phyloP scores from a whole-genome alignment of 106 monocot species.

The Chionographis japonica region DNA sequence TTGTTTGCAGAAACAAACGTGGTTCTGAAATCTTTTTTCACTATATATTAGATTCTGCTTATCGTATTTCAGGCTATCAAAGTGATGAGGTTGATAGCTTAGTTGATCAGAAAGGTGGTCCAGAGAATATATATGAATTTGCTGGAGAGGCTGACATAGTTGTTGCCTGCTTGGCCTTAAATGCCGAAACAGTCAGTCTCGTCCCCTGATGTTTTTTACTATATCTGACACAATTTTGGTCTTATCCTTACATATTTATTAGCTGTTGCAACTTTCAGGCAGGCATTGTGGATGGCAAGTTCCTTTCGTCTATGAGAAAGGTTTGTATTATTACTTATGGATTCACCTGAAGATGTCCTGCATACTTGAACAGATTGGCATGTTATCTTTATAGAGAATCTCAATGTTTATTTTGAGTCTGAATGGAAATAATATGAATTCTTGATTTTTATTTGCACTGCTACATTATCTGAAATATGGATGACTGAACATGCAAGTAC shows the following conservation, averaged over 20 bases:
- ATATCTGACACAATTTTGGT: neutral
- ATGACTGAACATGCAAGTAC: no score
- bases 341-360: no score
- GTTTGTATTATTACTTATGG: slow-evolving; percentile 14
- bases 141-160: slow-evolving; percentile 91
- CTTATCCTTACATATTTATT: neutral
- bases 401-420: no score
- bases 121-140: slow-evolving; percentile 73
- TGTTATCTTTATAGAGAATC: no score
- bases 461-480: no score
- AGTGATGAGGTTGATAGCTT: slow-evolving; percentile 38
- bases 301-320: slow-evolving; percentile 63
- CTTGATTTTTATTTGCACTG: no score
- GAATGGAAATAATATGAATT: no score
- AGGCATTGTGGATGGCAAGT: slow-evolving; percentile 54
- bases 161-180: slow-evolving; percentile 62
- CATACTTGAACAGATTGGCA: neutral
- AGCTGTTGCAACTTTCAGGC: slow-evolving; percentile 29
- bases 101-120: slow-evolving; percentile 72
- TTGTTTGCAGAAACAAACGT: neutral
- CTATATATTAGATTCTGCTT: slow-evolving; percentile 6
- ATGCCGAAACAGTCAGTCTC: slow-evolving; percentile 59
- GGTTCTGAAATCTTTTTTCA: neutral
- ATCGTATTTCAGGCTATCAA: slow-evolving; percentile 2
- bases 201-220: slow-evolving; percentile 7